Base-by-base conservation (phyloP, 164 flowering plant species). In the Chimonanthus praecox region DNA sequence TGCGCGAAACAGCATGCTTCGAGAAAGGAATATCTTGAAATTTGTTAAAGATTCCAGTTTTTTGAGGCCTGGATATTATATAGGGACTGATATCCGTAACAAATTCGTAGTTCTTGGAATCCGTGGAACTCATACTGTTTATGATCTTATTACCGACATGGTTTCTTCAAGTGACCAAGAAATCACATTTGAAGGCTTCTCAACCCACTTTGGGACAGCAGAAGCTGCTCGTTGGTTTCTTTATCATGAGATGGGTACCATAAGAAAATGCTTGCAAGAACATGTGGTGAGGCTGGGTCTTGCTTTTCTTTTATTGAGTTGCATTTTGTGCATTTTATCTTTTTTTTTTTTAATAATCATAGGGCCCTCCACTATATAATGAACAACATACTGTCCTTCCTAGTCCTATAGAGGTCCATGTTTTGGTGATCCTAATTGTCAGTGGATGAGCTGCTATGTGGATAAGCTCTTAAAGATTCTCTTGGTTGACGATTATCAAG, bases 151-250 rank as follows among this genome's bases (percentile, higher is more conserved):
- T 44, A 95, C 99, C 54, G 92, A 92, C 63, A 83, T 95, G 80
- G 88, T 89, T 67, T 80, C 97, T 77, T 85, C 94, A 63, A 87
- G 97, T 71, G 85, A 88, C 73, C 84, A 78, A 79, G 97, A 88
- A 75, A 82, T 92, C 72, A 88, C 92, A 68, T 84, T 85, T 80
- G 97, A 93, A 80, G 98, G 97, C 68, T 95, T 85, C 78, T 88
- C 97, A 63, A 86, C 94, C 9, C 99, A 93, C 81, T 95, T 95
- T 84, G 98, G 99, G 66, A 92, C 90, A 2, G 88, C 94, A 70
- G 97, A 95, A 86, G 94, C 97, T 75, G 98, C 98, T 80, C 91
- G 92, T 8, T 95, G 98, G 98, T 92, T 93, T 87, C 88, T 92
- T 64, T 72, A 21, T 67, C 89, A 93, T 84, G 99, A 95, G 79